Evolutionary conservation across 177 flowering plant genomes (phyloP).

Genomic region (Vitis hybrid): DNA sequence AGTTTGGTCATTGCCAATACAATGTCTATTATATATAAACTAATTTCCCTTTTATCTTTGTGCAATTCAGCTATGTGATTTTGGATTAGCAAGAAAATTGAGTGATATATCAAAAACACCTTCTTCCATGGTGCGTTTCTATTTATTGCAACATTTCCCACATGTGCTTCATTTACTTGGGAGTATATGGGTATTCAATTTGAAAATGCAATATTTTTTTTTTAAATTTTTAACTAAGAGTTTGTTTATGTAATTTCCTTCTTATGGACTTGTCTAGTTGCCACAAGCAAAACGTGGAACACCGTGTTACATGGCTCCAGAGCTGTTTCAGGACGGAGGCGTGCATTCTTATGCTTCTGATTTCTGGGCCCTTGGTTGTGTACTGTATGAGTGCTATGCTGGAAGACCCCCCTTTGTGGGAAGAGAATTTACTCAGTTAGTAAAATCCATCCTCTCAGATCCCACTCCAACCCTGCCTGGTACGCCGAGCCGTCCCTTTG

Average conservation of each 20-base stretch:
- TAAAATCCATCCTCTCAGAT: conserved; percentile 80
- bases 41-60: conserved; percentile 4
- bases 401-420: conserved; percentile 95
- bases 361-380: conserved; percentile 99
- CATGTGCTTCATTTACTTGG: not conserved
- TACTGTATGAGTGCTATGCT: conserved; percentile 85
- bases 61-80: conserved; percentile 82
- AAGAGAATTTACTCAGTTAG: conserved; percentile 85
- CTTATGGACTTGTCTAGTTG: conserved; percentile 39
- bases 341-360: conserved; percentile 99
- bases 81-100: conserved; percentile 85
- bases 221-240: not conserved
- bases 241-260: conserved; percentile 3
- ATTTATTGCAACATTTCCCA: not conserved
- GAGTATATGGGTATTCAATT: not conserved
- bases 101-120: conserved; percentile 76
- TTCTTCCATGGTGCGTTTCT: conserved; percentile 61
- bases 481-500: conserved; percentile 71
- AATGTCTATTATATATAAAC: not conserved
- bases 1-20: not conserved
- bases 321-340: conserved; percentile 93
- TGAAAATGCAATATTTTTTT: not conserved
- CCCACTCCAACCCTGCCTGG: conserved; percentile 84
- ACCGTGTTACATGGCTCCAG: conserved; percentile 99
- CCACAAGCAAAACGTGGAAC: conserved; percentile 98